A percentile compares a stretch with the other conserved stretches of the same genome.
Evolutionary conservation across 441 rosid species (phyloP).

Genomic region (Iberis amara): DNA sequence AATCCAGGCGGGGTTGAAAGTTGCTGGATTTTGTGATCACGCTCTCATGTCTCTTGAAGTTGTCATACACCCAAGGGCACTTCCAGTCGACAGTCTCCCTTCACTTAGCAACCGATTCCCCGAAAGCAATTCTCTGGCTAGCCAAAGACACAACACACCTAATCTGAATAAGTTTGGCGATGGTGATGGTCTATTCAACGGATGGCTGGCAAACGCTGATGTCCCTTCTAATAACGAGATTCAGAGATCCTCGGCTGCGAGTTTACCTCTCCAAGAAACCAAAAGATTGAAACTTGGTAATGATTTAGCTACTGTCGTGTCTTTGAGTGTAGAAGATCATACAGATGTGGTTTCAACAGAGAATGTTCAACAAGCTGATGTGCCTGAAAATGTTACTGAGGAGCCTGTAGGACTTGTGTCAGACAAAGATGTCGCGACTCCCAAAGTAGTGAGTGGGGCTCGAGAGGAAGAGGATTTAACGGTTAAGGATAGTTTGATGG

Average conservation of each 20-base stretch:
- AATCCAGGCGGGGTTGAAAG: constrained; percentile 46
- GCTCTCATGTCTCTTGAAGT: constrained; percentile 75
- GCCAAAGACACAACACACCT: constrained; percentile 28
- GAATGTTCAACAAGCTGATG: constrained; percentile 30
- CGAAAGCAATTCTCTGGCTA: constrained; percentile 27
- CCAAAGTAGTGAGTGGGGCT: constrained; percentile 18
- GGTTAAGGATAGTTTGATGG: constrained; percentile 24
- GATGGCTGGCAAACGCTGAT: constrained; percentile 38
- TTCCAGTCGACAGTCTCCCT: constrained; percentile 45
- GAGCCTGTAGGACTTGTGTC: constrained; percentile 31
- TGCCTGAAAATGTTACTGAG: constrained; percentile 1
- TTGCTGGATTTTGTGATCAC: constrained; percentile 58
- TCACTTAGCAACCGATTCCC: constrained; percentile 28
- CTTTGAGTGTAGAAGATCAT: constrained; percentile 24
- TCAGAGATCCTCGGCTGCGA: constrained; percentile 19
- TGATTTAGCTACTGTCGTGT: constrained; percentile 25
- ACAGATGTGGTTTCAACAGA: constrained; percentile 28
- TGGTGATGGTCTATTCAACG: constrained; percentile 39
- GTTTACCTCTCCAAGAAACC: constrained; percentile 21
- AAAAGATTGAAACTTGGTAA: constrained; percentile 29
- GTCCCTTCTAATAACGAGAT: constrained; percentile 24
- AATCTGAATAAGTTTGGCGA: constrained; percentile 31
- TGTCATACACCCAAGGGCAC: constrained; percentile 76
- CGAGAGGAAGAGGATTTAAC: constrained; percentile 12
- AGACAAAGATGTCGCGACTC: constrained; percentile 24